Base-by-base conservation (phyloP, 345 rosid genomes). In the Populus nigra region DNA sequence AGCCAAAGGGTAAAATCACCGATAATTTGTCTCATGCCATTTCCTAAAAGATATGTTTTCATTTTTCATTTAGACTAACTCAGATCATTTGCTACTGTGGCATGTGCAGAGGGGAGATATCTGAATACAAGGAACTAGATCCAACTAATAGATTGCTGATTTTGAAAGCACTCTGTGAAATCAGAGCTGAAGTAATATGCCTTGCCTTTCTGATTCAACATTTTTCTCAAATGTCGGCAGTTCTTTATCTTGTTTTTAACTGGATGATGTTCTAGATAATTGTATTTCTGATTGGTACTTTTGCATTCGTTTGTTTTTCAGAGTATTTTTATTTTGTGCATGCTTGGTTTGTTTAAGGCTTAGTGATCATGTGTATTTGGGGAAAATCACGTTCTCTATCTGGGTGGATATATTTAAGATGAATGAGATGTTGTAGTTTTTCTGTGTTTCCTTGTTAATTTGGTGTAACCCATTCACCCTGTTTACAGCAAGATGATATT, bases 151-250 rank as follows among this genome's bases (percentile, higher is more conserved):
- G 98, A n/a, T 82, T 94, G 45, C 83, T 65, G 68, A 77, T 94
- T 67, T 81, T 94, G 7, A 94, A 88, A 84, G 97, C 94, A 69
- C 97, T 94, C 25, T 93, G 97, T 82, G 98, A 94, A 86, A 82
- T 93, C 72, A 92, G 98, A 62, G 89, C 87, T 39, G 87, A 88
- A 66, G 98, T 94, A 91, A 80, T 77, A 7, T 63, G 70, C 66
- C 7, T 38, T 53, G 31, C 75, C 76, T 47, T 18, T 68, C n/a
- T 59, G 15, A 11, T 35, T 73, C 59, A 23, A 29, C 27, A 18
- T 70, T 73, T 72, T 49, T 25, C 25, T 65, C 74, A 49, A 53
- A 49, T 86, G 72, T 61, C 78, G 3, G 65, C 45, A 33, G 38
- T 11, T 84, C 7, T 35, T 31, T 50, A 47, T 70, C 45, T 73